These are phyloP conservation scores for Citrus cavaleriei DNA, from an alignment of 345 rosid species.

Conservation along the genomic window DNA sequence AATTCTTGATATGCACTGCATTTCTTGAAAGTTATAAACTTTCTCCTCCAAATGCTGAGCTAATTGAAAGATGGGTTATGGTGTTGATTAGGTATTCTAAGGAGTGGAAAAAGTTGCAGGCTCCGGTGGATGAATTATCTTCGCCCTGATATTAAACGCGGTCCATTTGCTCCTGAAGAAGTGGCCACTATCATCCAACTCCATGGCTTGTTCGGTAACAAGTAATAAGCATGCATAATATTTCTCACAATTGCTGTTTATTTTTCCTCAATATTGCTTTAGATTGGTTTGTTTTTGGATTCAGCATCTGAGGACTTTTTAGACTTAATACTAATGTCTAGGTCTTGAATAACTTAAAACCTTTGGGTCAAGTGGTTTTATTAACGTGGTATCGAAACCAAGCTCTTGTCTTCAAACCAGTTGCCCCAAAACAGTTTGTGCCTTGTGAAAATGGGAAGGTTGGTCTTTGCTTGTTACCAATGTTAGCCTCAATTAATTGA, in stretches of 20 bases:
- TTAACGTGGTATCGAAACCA: too few species aligned
- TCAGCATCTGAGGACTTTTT: too few species aligned
- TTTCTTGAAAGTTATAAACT: not conserved
- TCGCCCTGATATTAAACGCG: conserved; percentile 34
- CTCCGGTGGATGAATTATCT: conserved; percentile 48
- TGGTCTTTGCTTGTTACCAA: too few species aligned
- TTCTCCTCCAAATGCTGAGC: not conserved
- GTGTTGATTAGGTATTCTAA: conserved; percentile 18
- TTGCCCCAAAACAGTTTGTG: too few species aligned
- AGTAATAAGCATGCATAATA: conserved; percentile 11
- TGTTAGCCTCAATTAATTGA: too few species aligned
- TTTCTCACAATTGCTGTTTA: not conserved
- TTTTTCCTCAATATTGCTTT: not conserved
- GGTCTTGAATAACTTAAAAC: too few species aligned
- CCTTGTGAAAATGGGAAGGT: too few species aligned
- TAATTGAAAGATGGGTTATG: not conserved
- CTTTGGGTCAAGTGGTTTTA: too few species aligned
- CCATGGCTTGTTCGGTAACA: conserved; percentile 37
- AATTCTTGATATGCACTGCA: not conserved
- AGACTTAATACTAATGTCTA: too few species aligned
- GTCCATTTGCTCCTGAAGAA: conserved; percentile 36
- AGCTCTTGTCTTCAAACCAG: too few species aligned
- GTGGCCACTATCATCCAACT: conserved; percentile 25
- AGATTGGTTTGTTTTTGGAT: too few species aligned
- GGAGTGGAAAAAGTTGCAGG: conserved; percentile 46